Evolutionary conservation across 129 eudicot species (phyloP).

Genomic region (Flaveria ramosissima): DNA sequence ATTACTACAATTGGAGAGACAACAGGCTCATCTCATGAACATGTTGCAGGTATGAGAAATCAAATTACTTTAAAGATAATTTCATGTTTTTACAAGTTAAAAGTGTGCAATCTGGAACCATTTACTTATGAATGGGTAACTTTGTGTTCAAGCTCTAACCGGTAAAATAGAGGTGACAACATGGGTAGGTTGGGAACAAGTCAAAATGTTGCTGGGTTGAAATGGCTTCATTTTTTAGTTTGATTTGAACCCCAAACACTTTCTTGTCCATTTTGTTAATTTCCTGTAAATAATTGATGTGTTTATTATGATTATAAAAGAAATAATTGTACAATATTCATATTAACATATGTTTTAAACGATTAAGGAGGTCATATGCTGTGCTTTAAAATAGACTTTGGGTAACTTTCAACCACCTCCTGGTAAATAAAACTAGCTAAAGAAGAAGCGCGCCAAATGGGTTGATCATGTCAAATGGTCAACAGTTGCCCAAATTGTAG

Average conservation of each 20-base stretch:
- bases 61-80: background rate
- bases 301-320: background rate
- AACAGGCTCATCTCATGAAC: slow-evolving; percentile 91
- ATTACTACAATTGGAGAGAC: slow-evolving; percentile 78
- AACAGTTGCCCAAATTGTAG: background rate
- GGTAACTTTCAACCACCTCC: background rate
- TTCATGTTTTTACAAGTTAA: background rate
- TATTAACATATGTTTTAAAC: too few relatives aligned
- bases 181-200: background rate
- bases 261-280: too few relatives aligned
- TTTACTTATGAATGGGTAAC: background rate
- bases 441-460: background rate
- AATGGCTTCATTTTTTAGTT: background rate
- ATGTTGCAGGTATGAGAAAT: slow-evolving; percentile 77
- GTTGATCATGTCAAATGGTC: background rate
- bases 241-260: background rate
- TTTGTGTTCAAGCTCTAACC: background rate
- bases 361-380: too few relatives aligned
- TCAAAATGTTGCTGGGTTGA: background rate
- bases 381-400: background rate
- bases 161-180: background rate
- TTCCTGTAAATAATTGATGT: background rate
- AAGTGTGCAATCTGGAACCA: background rate
- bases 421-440: background rate
- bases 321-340: background rate